A percentile compares a stretch with the other conserved stretches of the same genome.
These are phyloP conservation scores for Stenogyne calaminthoides DNA, from an alignment of 305 asterid species.

Conservation along the genomic window DNA sequence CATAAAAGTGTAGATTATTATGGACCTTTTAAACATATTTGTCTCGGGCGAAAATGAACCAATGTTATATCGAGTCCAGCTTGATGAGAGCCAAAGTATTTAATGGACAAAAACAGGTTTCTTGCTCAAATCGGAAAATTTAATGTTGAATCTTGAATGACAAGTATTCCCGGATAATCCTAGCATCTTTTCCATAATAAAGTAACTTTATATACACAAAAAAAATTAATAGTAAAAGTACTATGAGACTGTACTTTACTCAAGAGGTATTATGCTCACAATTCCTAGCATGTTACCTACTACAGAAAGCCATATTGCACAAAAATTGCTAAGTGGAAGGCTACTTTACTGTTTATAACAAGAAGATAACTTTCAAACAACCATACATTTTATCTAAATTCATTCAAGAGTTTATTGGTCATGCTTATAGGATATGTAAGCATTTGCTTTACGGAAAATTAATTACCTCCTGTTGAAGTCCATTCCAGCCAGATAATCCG, in stretches of 20 bases:
- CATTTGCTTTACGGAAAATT: background rate
- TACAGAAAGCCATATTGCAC: background rate
- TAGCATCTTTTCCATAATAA: background rate
- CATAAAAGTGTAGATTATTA: background rate
- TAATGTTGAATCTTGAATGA: background rate
- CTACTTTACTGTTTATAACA: background rate
- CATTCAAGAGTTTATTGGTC: background rate
- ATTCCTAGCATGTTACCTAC: background rate
- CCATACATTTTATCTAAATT: background rate
- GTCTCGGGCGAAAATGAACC: background rate
- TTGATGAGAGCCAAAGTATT: background rate
- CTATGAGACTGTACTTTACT: background rate
- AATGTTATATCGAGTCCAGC: background rate
- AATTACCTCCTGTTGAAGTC: constrained; percentile 79
- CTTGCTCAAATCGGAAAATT: background rate
- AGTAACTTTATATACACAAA: background rate
- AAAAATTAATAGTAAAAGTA: background rate
- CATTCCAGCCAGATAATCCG: constrained; percentile 84
- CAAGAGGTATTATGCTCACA: background rate
- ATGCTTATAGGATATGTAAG: background rate
- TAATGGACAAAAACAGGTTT: background rate
- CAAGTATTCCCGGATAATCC: background rate
- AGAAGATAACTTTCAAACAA: background rate
- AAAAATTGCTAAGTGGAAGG: background rate
- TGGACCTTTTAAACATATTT: too few species aligned